phyloP scores from a whole-genome alignment of 352 stramenopile species.

The Pythium rhizo-oryzae region DNA sequence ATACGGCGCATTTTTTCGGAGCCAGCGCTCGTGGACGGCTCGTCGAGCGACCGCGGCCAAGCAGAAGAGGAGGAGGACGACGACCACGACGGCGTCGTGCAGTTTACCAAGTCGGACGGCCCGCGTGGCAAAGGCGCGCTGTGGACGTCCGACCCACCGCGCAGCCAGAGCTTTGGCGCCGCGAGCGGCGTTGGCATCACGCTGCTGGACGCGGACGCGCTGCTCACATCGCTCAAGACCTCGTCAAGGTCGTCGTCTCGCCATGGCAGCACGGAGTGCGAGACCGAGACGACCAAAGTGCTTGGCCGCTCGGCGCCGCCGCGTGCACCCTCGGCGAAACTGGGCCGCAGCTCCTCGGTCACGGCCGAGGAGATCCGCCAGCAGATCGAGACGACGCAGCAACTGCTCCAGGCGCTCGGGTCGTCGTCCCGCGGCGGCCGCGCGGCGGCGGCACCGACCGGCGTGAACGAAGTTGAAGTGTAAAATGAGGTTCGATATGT shows the following conservation, averaged over 20 bases:
- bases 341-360: not conserved
- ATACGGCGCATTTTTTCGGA: constrained; percentile 33
- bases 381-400: constrained; percentile 67
- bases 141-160: constrained; percentile 18
- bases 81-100: constrained; percentile 41
- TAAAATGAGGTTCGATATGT: constrained; percentile 2
- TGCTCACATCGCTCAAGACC: constrained; percentile 3
- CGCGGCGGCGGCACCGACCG: not conserved
- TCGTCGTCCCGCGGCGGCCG: constrained; percentile 5
- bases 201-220: constrained; percentile 30
- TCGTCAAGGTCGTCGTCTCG: not conserved
- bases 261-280: not conserved
- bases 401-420: constrained; percentile 62
- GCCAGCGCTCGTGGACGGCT: constrained; percentile 37
- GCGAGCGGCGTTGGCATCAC: constrained; percentile 21
- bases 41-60: too few species aligned
- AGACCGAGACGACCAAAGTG: constrained; percentile 18
- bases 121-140: constrained; percentile 1
- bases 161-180: not conserved
- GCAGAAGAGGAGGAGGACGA: not conserved
- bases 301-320: constrained; percentile 20
- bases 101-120: constrained; percentile 5
- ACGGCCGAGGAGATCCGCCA: constrained; percentile 51
- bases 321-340: constrained; percentile 16
- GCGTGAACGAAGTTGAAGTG: constrained; percentile 28